These are phyloP conservation scores for Xylaria sp. DNA, from an alignment of 2,329 filamentous ascomycete species.

Conservation along the genomic window DNA sequence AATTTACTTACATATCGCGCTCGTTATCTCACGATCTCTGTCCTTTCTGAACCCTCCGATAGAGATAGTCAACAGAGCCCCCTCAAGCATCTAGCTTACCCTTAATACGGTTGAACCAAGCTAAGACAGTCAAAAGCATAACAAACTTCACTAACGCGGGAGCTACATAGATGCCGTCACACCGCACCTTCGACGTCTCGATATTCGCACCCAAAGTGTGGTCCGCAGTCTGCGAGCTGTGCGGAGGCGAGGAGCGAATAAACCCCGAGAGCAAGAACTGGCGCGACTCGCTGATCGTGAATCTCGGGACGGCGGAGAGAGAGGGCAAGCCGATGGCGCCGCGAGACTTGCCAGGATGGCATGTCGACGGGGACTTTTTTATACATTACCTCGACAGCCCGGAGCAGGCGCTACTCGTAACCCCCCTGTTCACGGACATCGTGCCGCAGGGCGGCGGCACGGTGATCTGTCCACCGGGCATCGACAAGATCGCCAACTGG, in stretches of 20 bases:
- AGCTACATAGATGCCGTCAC: constrained; percentile 61
- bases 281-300: constrained; percentile 76
- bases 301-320: constrained; percentile 67
- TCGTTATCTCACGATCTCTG: neutral
- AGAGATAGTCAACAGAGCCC: neutral
- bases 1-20: neutral
- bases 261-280: constrained; percentile 62
- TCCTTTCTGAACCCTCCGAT: neutral
- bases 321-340: constrained; percentile 62
- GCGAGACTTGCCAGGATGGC: constrained; percentile 67
- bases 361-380: constrained; percentile 78
- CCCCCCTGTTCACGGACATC: constrained; percentile 74
- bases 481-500: constrained; percentile 66
- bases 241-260: constrained; percentile 69
- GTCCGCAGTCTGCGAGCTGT: constrained; percentile 72
- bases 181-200: constrained; percentile 63
- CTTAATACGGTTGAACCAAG: neutral
- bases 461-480: constrained; percentile 69
- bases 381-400: constrained; percentile 76
- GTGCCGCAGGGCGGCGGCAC: constrained; percentile 70
- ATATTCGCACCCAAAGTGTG: constrained; percentile 72
- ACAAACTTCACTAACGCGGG: neutral
- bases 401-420: constrained; percentile 75
- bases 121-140: neutral
- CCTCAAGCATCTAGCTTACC: neutral